Evolutionary conservation across 1,284 basidiomycete species (phyloP), one percentile per base, ranked within the genome.

Genomic region (Cutaneotrichosporon spelunceum): DNA sequence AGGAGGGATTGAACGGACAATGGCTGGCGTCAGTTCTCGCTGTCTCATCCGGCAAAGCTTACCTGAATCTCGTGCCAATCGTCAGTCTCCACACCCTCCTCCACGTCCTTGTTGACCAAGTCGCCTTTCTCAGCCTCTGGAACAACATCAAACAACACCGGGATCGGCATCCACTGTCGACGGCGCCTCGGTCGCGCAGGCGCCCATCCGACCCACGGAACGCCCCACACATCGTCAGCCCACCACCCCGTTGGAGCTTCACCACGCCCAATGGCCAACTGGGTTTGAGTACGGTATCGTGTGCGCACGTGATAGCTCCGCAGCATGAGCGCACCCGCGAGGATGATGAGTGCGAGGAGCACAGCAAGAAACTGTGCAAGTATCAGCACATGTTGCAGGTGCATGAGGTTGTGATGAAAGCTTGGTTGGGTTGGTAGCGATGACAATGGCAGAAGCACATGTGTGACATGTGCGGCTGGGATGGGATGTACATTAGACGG

Each of bases 341-440:
- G 56, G 14, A 63, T 33, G 36, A 75, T 62, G 19, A 77, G 64
- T 27, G 72, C 61, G 34, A 74, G 67, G 14, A 77, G 63, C 14
- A 75, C 70, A 26, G 71, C 75, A n/a, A 77, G 71, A 48, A 77
- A 73, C 75, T 77, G 63, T 13, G 19, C 26, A 13, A 42, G 48
- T 14, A 53, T 60, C 14, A 60, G 50, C 21, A 9, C n/a, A 11
- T 39, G 24, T 55, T 14, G 23, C 34, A 53, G 21, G 52, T 27
- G 4, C 26, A 30, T 50, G 27, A 27, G 53, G 23, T 19, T 29
- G 14, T 39, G 10, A 10, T 33, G 30, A 33, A 33, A 33, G 30
- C 2, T 33, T 11, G 8, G 30, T 33, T 9, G 13, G 30, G 1
- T 33, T 11, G 8, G 30, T 33, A 33, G 13, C 8, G 4, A 4